Percentiles rank a stretch among this genome's conserved stretches.
These are phyloP conservation scores for Fragilariopsis cylindrus DNA, from an alignment of 108 stramenopile species.

Conservation along the genomic window DNA sequence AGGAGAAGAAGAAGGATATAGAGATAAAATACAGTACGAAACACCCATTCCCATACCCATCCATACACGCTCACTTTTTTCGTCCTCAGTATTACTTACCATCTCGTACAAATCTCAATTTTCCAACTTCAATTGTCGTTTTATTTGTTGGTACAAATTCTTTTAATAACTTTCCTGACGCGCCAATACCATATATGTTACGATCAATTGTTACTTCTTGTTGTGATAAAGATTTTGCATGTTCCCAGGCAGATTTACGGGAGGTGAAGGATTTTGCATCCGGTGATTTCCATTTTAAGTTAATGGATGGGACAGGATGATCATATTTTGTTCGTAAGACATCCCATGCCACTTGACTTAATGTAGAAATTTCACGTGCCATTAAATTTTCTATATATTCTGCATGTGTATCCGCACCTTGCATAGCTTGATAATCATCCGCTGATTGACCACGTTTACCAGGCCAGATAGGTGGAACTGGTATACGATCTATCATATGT, in stretches of 20 bases:
- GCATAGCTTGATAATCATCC: slow-evolving; percentile 32
- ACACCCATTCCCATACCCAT: no score
- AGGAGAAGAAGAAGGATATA: no score
- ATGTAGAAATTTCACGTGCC: slow-evolving; percentile 32
- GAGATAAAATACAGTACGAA: no score
- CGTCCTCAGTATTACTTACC: slow-evolving; percentile 23
- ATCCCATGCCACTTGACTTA: slow-evolving; percentile 44
- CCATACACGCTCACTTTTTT: no score
- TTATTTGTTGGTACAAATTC: slow-evolving; percentile 55
- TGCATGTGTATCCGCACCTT: slow-evolving; percentile 2
- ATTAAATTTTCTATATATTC: slow-evolving; percentile 18
- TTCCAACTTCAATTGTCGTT: slow-evolving; percentile 69
- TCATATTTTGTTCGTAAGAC: slow-evolving; percentile 14
- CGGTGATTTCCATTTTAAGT: slow-evolving; percentile 65
- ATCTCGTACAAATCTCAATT: slow-evolving; percentile 73
- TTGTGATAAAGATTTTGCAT: slow-evolving; percentile 48
- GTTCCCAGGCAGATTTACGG: slow-evolving; percentile 71
- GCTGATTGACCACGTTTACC: slow-evolving; percentile 23
- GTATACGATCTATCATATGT: slow-evolving; percentile 58
- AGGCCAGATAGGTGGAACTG: slow-evolving; percentile 39
- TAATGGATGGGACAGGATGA: slow-evolving; percentile 39
- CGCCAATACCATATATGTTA: slow-evolving; percentile 59
- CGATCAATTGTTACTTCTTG: slow-evolving; percentile 66
- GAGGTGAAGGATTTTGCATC: slow-evolving; percentile 60
- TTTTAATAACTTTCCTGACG: slow-evolving; percentile 55